phyloP scores from a whole-genome alignment of 495 filamentous ascomycete genomes.

The Lasiosphaeria miniovina region DNA sequence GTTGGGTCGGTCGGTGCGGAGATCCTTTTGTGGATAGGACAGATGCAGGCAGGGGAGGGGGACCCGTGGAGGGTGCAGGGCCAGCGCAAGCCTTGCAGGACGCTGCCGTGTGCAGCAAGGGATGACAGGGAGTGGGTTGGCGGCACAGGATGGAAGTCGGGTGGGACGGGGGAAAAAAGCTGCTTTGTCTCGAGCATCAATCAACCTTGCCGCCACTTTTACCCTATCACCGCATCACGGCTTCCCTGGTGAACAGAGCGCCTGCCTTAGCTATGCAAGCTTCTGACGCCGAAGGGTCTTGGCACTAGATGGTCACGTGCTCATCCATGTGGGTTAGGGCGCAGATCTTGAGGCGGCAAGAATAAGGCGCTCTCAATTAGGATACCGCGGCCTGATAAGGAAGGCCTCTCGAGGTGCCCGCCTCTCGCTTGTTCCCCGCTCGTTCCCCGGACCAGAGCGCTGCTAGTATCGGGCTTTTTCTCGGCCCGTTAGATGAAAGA shows the following conservation, averaged over 20 bases:
- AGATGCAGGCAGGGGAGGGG: slow-evolving; percentile 8
- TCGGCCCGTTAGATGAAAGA: no score
- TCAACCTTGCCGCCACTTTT: slow-evolving; percentile 8
- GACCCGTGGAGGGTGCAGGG: slow-evolving; percentile 9
- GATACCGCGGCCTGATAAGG: no score
- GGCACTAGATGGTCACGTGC: neutral
- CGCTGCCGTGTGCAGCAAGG: slow-evolving; percentile 1
- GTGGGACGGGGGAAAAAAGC: slow-evolving; percentile 6
- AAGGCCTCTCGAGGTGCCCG: no score
- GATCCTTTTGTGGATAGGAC: slow-evolving; percentile 13
- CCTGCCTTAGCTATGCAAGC: slow-evolving; percentile 13
- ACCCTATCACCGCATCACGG: slow-evolving; percentile 11
- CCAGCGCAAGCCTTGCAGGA: slow-evolving; percentile 11
- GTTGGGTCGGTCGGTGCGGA: slow-evolving; percentile 9
- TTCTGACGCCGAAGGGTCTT: neutral
- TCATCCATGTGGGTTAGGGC: no score
- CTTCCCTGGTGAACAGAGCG: slow-evolving; percentile 13
- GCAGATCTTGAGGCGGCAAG: no score
- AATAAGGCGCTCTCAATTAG: no score
- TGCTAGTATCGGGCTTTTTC: no score
- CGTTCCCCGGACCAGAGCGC: no score
- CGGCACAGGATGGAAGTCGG: slow-evolving; percentile 10
- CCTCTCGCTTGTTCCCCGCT: no score
- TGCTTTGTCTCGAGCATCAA: slow-evolving; percentile 3
- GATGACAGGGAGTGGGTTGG: slow-evolving; percentile 8